Base-by-base conservation (phyloP, 768 basidiomycete genomes). In the Krasilnikovozyma curviuscula region DNA sequence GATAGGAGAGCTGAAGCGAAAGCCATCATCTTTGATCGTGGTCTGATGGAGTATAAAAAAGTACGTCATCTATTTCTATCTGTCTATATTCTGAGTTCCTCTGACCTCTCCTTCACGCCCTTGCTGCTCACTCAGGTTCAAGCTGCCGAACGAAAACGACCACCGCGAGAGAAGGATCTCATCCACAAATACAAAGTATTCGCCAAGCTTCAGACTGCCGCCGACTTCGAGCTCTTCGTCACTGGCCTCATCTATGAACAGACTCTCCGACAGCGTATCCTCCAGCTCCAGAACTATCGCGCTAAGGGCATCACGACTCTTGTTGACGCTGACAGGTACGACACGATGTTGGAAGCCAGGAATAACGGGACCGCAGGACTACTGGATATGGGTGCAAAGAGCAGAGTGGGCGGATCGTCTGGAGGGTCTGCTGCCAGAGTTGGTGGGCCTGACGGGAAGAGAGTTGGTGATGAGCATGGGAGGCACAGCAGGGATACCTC, bases 181-280 rank as follows among this genome's bases (percentile, higher is more conserved):
- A 65, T 86, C 21, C 77, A 84, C 56, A 77, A 88, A 23, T 71
- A 89, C 46, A 81, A 89, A 54, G 83, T 86, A 3, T 95, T 95
- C 63, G 76, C 91, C 24, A 76, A 79, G 45, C 67, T 97, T 30
- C 88, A 93, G 61, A 88, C 85, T 0, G 79, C 81, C 1, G 77
- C 82, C 50, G 91, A 98, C 59, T 89, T 80, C 56, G 93, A 98
- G 61, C 70, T 70, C 3, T 83, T 97, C 60, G 70, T 79, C 5
- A 73, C 85, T 10, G 91, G 93, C 47, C 73, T 97, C 50, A 71
- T 95, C 23, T 95, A 89, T 95, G 91, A 97, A 64, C 74, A 81
- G 4, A 70, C 80, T 46, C 69, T 98, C 7, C 75, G 89, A 16
- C 85, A 84, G 63, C 73, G 79, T 32, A 91, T 97, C 59, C 73